Conservation (phyloP, 768 basidiomycete species). For the Kwoniella pini region DNA sequence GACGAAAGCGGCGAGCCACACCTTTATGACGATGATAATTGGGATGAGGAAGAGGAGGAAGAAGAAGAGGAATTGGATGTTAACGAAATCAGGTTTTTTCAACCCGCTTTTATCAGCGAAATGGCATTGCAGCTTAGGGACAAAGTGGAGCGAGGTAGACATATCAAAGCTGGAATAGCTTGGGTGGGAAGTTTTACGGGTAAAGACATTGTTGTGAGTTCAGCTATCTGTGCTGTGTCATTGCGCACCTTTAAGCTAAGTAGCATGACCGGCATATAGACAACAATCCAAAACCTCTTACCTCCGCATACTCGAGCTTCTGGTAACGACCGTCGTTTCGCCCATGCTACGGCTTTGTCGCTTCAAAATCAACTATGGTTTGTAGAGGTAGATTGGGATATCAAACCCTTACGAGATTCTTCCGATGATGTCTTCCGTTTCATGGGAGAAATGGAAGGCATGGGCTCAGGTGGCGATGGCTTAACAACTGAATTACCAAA, state of each 20-base stretch:
- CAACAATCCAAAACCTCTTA: slow-evolving; percentile 82
- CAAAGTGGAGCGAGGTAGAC: slow-evolving; percentile 79
- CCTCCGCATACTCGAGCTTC: slow-evolving; percentile 76
- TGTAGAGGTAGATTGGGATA: slow-evolving; percentile 95
- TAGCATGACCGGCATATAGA: slow-evolving; percentile 58
- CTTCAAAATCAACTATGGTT: slow-evolving; percentile 92
- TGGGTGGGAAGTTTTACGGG: slow-evolving; percentile 91
- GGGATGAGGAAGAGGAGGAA: slow-evolving; percentile 31
- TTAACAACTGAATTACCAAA: slow-evolving; percentile 55
- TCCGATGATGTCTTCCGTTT: slow-evolving; percentile 95
- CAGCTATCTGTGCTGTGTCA: not conserved
- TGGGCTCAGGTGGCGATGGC: slow-evolving; percentile 37
- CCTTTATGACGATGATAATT: slow-evolving; percentile 14
- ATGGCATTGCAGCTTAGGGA: slow-evolving; percentile 86
- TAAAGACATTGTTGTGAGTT: slow-evolving; percentile 84
- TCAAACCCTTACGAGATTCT: slow-evolving; percentile 74
- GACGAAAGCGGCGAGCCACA: slow-evolving; percentile 18
- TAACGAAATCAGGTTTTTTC: slow-evolving; percentile 75
- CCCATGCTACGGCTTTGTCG: slow-evolving; percentile 83
- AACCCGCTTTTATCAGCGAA: slow-evolving; percentile 82
- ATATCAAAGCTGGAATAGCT: slow-evolving; percentile 89
- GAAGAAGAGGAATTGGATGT: slow-evolving; percentile 59
- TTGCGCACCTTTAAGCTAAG: too few species aligned
- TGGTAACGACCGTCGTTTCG: slow-evolving; percentile 75
- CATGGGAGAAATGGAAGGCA: slow-evolving; percentile 65